Evolutionary conservation across 306 rosid species (phyloP), one percentile per base, ranked within the genome.

Genomic region (Delonix regia): DNA sequence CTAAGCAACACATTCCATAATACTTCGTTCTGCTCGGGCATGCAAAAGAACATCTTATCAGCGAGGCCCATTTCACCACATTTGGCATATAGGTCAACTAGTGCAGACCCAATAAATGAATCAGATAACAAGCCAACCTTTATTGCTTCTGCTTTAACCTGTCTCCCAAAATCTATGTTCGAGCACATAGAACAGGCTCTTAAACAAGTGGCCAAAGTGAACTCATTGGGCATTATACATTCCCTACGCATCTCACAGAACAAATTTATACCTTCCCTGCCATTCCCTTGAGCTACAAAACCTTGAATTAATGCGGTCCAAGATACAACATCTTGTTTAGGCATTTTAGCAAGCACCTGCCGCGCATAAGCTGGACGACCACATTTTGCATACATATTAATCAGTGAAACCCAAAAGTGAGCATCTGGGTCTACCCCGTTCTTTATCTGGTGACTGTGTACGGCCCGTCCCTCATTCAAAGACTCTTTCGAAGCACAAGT

Each of bases 21-120:
- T n/a, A 83, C 86, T 59, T 73, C 86, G 25, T 78, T 83, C 62
- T 67, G 76, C 76, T 73, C 74, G 2, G 83, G 86, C 83, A 83
- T 56, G 62, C 60, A 60, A 49, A 78, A 83, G 52, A 83, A 83
- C 21, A 78, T 71, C 57, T 64, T 78, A 39, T 79, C 61, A 0
- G 86, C 86, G 1, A 78, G 83, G 39, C 63, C 72, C 80, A 78
- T 49, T 71, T 83, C 83, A 14, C 86, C 80, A 60, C 83, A 78
- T 74, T 78, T 83, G 2, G 82, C 86, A 78, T 73, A 83, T 11
- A 83, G 83, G 63, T 83, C 78, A 83, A 83, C 77, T 48, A 83
- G 77, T 14, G 83, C 77, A 67, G 86, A 79, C 33, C 86, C 75
- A 62, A 83, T 68, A 79, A 83, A 83, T 22, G 72, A 45, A 44